Evolutionary conservation across 2,329 filamentous ascomycete species (phyloP).

Genomic region (Fusarium sp.): DNA sequence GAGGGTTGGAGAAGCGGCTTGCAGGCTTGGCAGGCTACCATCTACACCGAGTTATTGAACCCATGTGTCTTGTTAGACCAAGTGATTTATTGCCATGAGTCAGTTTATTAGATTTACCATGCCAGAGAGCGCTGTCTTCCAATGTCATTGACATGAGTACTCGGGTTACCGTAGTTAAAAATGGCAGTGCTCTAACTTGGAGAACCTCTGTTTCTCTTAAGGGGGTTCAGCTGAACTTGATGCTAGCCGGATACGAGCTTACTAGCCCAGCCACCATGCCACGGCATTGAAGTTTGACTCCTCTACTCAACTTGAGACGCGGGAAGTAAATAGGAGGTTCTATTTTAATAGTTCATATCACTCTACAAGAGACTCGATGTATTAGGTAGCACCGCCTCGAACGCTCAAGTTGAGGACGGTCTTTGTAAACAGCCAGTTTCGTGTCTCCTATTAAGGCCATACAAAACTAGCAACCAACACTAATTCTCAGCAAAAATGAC

Average conservation of each 20-base stretch:
- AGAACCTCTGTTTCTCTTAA: too few species aligned
- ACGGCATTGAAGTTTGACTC: neutral
- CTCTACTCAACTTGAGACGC: neutral
- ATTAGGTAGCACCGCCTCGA: too few species aligned
- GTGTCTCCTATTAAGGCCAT: neutral
- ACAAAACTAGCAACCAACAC: neutral
- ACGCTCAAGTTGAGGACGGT: too few species aligned
- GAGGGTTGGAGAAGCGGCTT: neutral
- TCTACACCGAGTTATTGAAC: neutral
- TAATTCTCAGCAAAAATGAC: too few species aligned
- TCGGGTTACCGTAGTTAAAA: neutral
- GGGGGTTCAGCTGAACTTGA: neutral
- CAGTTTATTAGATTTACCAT: too few species aligned
- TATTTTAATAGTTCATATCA: neutral
- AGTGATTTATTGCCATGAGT: neutral
- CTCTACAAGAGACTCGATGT: neutral
- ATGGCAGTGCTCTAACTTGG: too few species aligned
- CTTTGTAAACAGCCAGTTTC: too few species aligned
- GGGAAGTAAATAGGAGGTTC: neutral
- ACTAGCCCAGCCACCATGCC: neutral
- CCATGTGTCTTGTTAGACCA: neutral
- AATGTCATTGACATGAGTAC: neutral
- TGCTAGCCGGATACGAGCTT: neutral
- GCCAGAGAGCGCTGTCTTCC: neutral
- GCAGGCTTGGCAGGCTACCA: constrained; percentile 17